These are phyloP conservation scores for Papiliotrema fonsecae DNA, from an alignment of 1,284 basidiomycete genomes.

Conservation along the genomic window DNA sequence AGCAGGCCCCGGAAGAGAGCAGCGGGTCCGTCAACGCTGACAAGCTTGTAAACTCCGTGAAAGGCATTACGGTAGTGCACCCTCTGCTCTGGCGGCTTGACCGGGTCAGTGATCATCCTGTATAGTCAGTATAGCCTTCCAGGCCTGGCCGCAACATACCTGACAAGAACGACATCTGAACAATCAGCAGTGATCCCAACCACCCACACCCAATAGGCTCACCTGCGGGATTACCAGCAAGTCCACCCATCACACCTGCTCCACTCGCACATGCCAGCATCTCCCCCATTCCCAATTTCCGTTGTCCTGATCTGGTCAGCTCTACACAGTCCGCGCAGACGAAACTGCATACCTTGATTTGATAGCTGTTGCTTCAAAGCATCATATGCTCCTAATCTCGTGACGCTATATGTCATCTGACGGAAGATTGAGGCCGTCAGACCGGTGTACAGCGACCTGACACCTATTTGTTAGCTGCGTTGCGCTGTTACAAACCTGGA, in stretches of 20 bases:
- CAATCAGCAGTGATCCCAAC: background rate
- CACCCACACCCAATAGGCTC: background rate
- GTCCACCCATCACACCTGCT: constrained; percentile 21
- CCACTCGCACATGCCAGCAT: constrained; percentile 18
- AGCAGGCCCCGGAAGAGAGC: constrained; percentile 16
- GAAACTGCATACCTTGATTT: constrained; percentile 18
- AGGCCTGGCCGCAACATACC: background rate
- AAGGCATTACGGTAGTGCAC: constrained; percentile 23
- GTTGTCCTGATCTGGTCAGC: constrained; percentile 7
- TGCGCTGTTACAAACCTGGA: background rate
- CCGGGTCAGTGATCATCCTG: constrained; percentile 23
- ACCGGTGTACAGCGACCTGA: constrained; percentile 20
- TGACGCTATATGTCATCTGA: constrained; percentile 23
- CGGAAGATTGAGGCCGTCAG: constrained; percentile 19
- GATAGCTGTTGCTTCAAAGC: constrained; percentile 23
- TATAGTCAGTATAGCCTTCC: constrained; percentile 14
- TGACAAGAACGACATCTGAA: constrained; percentile 7
- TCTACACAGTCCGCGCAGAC: too few relatives aligned
- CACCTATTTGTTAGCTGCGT: constrained; percentile 8
- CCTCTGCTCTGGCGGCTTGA: constrained; percentile 17
- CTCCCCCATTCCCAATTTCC: background rate
- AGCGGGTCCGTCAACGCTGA: constrained; percentile 15
- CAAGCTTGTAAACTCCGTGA: constrained; percentile 21
- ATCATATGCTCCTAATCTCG: constrained; percentile 22
- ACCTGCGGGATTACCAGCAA: constrained; percentile 29